phyloP scores from a whole-genome alignment of 2,329 filamentous ascomycete genomes.

The Beauveria sp. region DNA sequence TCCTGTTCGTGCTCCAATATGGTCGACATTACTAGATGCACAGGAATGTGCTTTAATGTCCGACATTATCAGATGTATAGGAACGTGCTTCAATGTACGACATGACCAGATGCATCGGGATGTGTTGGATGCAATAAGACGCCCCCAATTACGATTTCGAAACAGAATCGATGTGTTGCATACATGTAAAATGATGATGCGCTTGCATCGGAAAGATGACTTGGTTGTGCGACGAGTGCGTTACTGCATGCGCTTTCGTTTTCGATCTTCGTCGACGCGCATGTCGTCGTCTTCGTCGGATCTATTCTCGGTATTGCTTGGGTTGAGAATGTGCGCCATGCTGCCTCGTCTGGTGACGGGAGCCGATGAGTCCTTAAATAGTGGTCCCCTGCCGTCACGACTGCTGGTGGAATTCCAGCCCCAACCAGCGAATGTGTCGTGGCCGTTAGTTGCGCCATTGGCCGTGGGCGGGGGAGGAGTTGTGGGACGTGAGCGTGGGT shows the following conservation, averaged over 20 bases:
- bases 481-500: slow-evolving; percentile 43
- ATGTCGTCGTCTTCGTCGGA: slow-evolving; percentile 49
- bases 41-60: too few relatives aligned
- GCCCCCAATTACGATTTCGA: too few relatives aligned
- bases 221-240: not conserved
- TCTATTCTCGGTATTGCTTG: slow-evolving; percentile 47
- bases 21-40: not conserved
- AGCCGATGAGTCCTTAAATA: slow-evolving; percentile 46
- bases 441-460: slow-evolving; percentile 31
- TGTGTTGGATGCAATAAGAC: too few relatives aligned
- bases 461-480: slow-evolving; percentile 44
- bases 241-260: slow-evolving; percentile 52
- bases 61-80: too few relatives aligned
- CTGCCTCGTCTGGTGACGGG: slow-evolving; percentile 51
- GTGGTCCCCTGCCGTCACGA: slow-evolving; percentile 42
- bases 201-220: too few relatives aligned
- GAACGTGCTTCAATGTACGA: too few relatives aligned
- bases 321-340: slow-evolving; percentile 58
- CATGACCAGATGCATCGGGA: too few relatives aligned
- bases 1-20: not conserved
- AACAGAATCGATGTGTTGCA: not conserved
- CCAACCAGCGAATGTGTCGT: slow-evolving; percentile 46
- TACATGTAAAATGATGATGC: not conserved
- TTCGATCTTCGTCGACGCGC: slow-evolving; percentile 50
- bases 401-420: slow-evolving; percentile 44